Evolutionary conservation across 345 rosid genomes (phyloP).

Genomic region (Noccaea bulbosa): DNA sequence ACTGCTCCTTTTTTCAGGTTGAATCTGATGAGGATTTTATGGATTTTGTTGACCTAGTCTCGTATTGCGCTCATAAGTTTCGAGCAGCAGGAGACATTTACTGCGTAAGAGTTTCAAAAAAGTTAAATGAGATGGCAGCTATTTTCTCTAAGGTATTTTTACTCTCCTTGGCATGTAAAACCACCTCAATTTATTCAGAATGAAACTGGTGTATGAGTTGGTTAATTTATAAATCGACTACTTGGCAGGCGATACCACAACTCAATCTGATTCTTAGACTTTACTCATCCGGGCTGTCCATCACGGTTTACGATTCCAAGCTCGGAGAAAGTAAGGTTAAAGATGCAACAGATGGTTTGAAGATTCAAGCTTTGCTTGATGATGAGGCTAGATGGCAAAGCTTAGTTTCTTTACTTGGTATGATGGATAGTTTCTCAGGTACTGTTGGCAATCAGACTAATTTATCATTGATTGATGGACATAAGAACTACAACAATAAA

Average conservation of each 20-base stretch:
- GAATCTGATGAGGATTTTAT: conserved; percentile 45
- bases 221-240: conserved; percentile 28
- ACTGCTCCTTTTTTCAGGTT: conserved; percentile 52
- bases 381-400: conserved; percentile 51
- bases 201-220: conserved; percentile 28
- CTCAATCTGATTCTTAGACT: conserved; percentile 64
- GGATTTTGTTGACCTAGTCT: conserved; percentile 66
- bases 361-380: conserved; percentile 48
- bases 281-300: conserved; percentile 65
- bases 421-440: conserved; percentile 52
- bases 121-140: conserved; percentile 52
- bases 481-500: conserved; percentile 35
- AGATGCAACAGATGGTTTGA: conserved; percentile 48
- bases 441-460: conserved; percentile 42
- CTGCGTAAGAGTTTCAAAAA: conserved; percentile 56
- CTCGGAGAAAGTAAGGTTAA: conserved; percentile 41
- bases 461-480: conserved; percentile 39
- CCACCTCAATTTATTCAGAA: conserved; percentile 27
- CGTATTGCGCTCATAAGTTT: conserved; percentile 74
- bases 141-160: conserved; percentile 58
- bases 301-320: conserved; percentile 45
- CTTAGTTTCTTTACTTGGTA: conserved; percentile 53
- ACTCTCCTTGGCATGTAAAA: conserved; percentile 31
- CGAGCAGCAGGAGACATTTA: conserved; percentile 51
- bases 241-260: conserved; percentile 62